Percentiles rank a stretch among this genome's conserved stretches.
Conservation (phyloP, 1,139 yeast species). For the Wickerhamomyces sp. region DNA sequence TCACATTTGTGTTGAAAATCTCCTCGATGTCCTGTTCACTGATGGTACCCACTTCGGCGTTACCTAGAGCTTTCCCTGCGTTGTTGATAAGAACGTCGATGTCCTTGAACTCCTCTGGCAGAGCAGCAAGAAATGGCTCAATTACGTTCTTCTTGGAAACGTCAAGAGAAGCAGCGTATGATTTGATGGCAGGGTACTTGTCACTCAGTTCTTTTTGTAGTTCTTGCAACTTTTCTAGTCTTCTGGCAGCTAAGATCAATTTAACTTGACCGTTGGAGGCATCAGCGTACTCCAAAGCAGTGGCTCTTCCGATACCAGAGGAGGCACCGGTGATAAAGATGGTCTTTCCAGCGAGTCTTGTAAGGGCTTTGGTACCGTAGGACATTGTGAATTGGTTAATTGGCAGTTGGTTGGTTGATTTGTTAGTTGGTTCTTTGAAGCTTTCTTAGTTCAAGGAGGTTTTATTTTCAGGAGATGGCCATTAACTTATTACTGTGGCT, state of each 20-base stretch:
- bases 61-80: constrained; percentile 78
- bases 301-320: constrained; percentile 67
- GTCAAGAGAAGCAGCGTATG: constrained; percentile 52
- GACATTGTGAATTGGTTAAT: constrained; percentile 27
- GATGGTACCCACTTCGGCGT: constrained; percentile 57
- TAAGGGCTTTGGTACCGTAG: constrained; percentile 33
- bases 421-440: too few relatives aligned
- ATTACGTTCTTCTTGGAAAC: constrained; percentile 50
- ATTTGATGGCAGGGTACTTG: constrained; percentile 44
- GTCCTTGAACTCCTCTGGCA: constrained; percentile 51
- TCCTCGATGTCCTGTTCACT: constrained; percentile 48
- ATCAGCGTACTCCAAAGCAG: constrained; percentile 65
- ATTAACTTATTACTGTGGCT: too few relatives aligned
- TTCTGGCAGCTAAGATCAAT: constrained; percentile 65
- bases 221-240: constrained; percentile 47
- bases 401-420: too few relatives aligned
- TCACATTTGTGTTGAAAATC: constrained; percentile 69
- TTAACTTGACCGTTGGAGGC: constrained; percentile 65
- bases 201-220: constrained; percentile 40
- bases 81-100: constrained; percentile 71
- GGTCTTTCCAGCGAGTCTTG: constrained; percentile 38
- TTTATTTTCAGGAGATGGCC: too few relatives aligned
- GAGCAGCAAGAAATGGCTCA: constrained; percentile 41
- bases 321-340: constrained; percentile 40
- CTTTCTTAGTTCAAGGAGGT: too few relatives aligned